Evolutionary conservation across 345 rosid genomes (phyloP).

Genomic region (Gossypium bickii): DNA sequence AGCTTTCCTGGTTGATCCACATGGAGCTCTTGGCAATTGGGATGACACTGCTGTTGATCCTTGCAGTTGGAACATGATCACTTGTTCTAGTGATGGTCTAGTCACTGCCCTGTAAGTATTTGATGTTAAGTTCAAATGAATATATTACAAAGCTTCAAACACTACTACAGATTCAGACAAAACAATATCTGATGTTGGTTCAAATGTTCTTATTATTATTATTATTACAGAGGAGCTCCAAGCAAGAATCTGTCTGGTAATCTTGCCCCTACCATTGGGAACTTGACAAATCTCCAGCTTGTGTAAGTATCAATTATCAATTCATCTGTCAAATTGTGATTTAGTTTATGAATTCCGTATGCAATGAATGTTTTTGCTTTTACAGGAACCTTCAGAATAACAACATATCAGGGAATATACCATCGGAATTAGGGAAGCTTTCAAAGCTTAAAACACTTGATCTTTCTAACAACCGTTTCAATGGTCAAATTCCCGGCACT

Average conservation of each 20-base stretch:
- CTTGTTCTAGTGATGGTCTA: conserved; percentile 65
- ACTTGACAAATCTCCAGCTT: conserved; percentile 72
- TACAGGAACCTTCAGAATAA: conserved; percentile 74
- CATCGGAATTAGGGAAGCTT: conserved; percentile 69
- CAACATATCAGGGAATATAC: conserved; percentile 71
- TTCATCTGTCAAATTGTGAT: background rate
- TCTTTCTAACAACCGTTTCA: conserved; percentile 70
- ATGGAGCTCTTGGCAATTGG: conserved; percentile 57
- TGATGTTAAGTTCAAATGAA: conserved; percentile 3
- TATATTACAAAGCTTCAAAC: background rate
- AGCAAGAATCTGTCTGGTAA: conserved; percentile 76
- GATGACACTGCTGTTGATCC: conserved; percentile 81
- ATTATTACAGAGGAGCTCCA: conserved; percentile 63
- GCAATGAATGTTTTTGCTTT: background rate
- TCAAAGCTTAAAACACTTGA: conserved; percentile 73
- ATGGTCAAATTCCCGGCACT: conserved; percentile 58
- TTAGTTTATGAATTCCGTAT: conserved; percentile 6
- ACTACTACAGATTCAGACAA: background rate
- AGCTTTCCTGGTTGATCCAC: conserved; percentile 55
- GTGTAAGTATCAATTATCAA: conserved; percentile 48
- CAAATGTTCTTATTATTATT: background rate
- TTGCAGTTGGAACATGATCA: conserved; percentile 76
- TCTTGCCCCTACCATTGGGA: conserved; percentile 66
- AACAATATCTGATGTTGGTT: conserved; percentile 2
- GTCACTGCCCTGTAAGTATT: conserved; percentile 66